A percentile compares a stretch with the other conserved stretches of the same genome.
Evolutionary conservation across 352 stramenopile species (phyloP).

Genomic region (Phytophthora capsici): DNA sequence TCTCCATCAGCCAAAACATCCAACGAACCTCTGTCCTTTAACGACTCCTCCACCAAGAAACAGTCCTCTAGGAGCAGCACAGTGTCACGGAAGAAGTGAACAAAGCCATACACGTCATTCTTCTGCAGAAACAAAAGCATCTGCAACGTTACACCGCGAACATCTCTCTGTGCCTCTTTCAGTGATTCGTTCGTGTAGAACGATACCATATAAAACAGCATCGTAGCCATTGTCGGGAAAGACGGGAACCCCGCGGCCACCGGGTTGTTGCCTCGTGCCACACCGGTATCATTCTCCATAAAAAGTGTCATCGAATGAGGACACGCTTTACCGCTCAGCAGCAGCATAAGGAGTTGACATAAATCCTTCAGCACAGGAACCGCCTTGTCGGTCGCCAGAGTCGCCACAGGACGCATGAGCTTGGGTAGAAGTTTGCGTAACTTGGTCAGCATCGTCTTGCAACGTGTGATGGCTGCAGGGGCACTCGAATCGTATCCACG

Average conservation of each 20-base stretch:
- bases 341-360: slow-evolving; percentile 58
- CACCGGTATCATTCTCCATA: slow-evolving; percentile 35
- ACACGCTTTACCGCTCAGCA: slow-evolving; percentile 54
- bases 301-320: slow-evolving; percentile 72
- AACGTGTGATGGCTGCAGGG: slow-evolving; percentile 48
- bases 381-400: slow-evolving; percentile 36
- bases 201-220: slow-evolving; percentile 79
- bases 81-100: slow-evolving; percentile 73
- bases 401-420: slow-evolving; percentile 61
- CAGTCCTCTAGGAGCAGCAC: slow-evolving; percentile 62
- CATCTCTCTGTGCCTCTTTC: slow-evolving; percentile 44
- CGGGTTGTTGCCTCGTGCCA: not conserved
- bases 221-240: slow-evolving; percentile 60
- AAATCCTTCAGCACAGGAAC: slow-evolving; percentile 55
- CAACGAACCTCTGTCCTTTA: slow-evolving; percentile 38
- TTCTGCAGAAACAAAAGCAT: slow-evolving; percentile 63
- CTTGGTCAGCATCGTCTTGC: slow-evolving; percentile 77
- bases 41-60: slow-evolving; percentile 57
- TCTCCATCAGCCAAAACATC: slow-evolving; percentile 21
- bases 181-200: slow-evolving; percentile 64
- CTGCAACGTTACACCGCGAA: slow-evolving; percentile 54
- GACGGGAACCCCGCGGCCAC: slow-evolving; percentile 37
- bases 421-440: slow-evolving; percentile 72
- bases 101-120: slow-evolving; percentile 60
- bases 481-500: slow-evolving; percentile 42